Evolutionary conservation across 2,329 filamentous ascomycete genomes (phyloP).

Genomic region (Ophiosphaerella narmari): DNA sequence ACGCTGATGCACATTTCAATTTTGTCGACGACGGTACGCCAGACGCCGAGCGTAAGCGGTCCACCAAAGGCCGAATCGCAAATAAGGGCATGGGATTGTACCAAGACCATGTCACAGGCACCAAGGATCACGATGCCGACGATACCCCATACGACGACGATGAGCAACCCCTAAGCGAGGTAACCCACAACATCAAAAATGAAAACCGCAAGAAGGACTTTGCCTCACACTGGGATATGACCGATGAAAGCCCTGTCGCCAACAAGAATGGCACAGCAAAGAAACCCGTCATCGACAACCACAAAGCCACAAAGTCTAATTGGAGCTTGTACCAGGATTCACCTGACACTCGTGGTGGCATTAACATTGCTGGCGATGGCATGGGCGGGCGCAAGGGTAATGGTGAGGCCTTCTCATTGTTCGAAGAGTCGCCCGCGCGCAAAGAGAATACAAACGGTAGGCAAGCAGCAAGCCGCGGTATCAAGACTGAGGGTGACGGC

Average conservation of each 20-base stretch:
- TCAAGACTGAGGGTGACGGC: slow-evolving; percentile 45
- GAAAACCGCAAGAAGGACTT: slow-evolving; percentile 77
- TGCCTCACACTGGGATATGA: slow-evolving; percentile 75
- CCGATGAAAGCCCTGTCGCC: slow-evolving; percentile 65
- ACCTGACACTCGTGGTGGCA: slow-evolving; percentile 31
- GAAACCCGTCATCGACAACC: slow-evolving; percentile 59
- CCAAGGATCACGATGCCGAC: slow-evolving; percentile 51
- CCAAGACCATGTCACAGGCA: slow-evolving; percentile 72
- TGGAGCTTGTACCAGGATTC: slow-evolving; percentile 40
- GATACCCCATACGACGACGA: slow-evolving; percentile 46
- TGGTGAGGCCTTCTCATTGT: slow-evolving; percentile 48
- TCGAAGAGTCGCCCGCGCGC: slow-evolving; percentile 32
- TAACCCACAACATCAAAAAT: slow-evolving; percentile 75
- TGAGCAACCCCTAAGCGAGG: slow-evolving; percentile 61
- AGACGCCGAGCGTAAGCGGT: slow-evolving; percentile 51
- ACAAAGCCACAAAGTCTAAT: slow-evolving; percentile 58
- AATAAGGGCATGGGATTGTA: slow-evolving; percentile 76
- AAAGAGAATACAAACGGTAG: slow-evolving; percentile 34
- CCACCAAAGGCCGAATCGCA: slow-evolving; percentile 55
- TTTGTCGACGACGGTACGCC: slow-evolving; percentile 75
- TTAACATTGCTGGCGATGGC: slow-evolving; percentile 48
- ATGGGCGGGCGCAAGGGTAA: slow-evolving; percentile 48
- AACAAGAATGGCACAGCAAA: slow-evolving; percentile 46
- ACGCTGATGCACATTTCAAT: slow-evolving; percentile 82
- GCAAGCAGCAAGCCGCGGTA: slow-evolving; percentile 26